A percentile compares a stretch with the other conserved stretches of the same genome.
Evolutionary conservation across 2,329 filamentous ascomycete species (phyloP).

Genomic region (Monilinia laxa): DNA sequence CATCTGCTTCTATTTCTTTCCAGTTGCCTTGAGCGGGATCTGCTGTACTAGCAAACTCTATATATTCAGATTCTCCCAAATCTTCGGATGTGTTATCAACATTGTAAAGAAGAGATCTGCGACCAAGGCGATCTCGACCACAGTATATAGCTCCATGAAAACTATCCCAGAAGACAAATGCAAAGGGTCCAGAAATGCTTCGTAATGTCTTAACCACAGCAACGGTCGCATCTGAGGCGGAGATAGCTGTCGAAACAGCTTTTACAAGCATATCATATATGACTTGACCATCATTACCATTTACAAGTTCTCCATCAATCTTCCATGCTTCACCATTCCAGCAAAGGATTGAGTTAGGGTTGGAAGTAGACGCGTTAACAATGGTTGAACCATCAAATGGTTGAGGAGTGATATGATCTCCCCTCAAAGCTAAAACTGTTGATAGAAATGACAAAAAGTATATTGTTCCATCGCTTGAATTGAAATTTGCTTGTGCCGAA

Average conservation of each 20-base stretch:
- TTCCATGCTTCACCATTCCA: slow-evolving; percentile 99
- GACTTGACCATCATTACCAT: slow-evolving; percentile 74
- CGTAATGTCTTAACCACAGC: slow-evolving; percentile 55
- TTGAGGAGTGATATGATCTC: slow-evolving; percentile 67
- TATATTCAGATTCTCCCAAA: slow-evolving; percentile 40
- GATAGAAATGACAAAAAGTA: slow-evolving; percentile 66
- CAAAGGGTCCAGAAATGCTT: slow-evolving; percentile 77
- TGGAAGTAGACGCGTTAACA: slow-evolving; percentile 20
- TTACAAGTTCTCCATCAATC: slow-evolving; percentile 56
- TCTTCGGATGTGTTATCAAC: slow-evolving; percentile 34
- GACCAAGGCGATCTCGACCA: slow-evolving; percentile 82
- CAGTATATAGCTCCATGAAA: slow-evolving; percentile 66
- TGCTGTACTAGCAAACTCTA: slow-evolving; percentile 71
- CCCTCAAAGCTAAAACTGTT: slow-evolving; percentile 88
- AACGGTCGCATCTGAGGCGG: slow-evolving; percentile 32
- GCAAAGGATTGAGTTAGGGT: slow-evolving; percentile 69
- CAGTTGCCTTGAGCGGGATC: slow-evolving; percentile 56
- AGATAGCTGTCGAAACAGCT: slow-evolving; percentile 34
- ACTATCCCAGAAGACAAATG: slow-evolving; percentile 80
- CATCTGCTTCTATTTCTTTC: slow-evolving; percentile 81
- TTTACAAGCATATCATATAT: slow-evolving; percentile 61
- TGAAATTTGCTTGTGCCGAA: slow-evolving; percentile 42
- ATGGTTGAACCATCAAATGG: slow-evolving; percentile 58
- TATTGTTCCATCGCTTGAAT: slow-evolving; percentile 34
- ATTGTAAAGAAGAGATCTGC: slow-evolving; percentile 73